Evolutionary conservation across 2,329 filamentous ascomycete species (phyloP).

Genomic region (Xylariaceae sp.): DNA sequence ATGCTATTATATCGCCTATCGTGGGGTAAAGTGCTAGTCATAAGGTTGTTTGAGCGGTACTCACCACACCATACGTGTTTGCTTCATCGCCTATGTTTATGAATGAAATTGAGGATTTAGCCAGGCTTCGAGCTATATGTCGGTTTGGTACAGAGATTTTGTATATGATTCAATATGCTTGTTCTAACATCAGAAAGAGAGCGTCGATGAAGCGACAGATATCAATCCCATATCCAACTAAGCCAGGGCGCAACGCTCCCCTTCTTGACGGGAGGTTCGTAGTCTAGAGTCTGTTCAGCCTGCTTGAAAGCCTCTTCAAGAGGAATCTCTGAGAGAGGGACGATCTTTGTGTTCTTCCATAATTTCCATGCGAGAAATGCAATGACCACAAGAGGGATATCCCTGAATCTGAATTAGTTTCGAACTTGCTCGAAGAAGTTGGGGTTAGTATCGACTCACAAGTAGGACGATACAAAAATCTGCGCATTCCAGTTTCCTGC

Average conservation of each 20-base stretch:
- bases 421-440: background rate
- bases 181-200: background rate
- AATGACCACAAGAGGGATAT: constrained; percentile 53
- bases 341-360: constrained; percentile 54
- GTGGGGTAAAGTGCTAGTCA: too few species aligned
- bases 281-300: constrained; percentile 34
- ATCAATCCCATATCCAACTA: constrained; percentile 23
- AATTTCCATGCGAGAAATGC: constrained; percentile 62
- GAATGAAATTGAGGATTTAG: too few species aligned
- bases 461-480: constrained; percentile 56
- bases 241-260: constrained; percentile 5
- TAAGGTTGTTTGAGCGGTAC: too few species aligned
- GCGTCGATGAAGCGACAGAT: background rate
- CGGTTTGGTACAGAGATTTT: too few species aligned
- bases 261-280: constrained; percentile 22
- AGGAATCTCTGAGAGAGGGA: constrained; percentile 47
- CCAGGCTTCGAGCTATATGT: too few species aligned
- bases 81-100: too few species aligned
- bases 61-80: too few species aligned
- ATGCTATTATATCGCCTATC: background rate
- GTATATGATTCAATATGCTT: background rate
- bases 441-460: constrained; percentile 41
- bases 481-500: constrained; percentile 53
- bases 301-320: constrained; percentile 48
- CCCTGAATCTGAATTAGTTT: constrained; percentile 35